Conservation (phyloP, 176 grass and related monocot species). For the Zoysia japonica region DNA sequence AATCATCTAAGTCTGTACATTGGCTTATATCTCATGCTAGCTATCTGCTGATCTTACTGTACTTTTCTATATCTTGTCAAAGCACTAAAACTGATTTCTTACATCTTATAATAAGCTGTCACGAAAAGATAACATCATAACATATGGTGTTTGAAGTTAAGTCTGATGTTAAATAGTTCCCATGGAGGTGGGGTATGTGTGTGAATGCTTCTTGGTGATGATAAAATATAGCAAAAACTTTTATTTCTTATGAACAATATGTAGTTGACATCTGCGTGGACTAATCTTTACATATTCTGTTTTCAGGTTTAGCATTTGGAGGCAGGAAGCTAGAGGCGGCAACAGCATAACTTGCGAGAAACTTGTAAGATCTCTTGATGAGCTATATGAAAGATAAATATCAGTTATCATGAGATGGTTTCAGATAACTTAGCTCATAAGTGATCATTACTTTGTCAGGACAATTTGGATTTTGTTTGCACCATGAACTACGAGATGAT, state of each 20-base stretch:
- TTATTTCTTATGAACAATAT: background rate
- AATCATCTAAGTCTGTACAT: background rate
- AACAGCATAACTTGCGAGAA: slow-evolving; percentile 65
- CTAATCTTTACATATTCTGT: slow-evolving; percentile 16
- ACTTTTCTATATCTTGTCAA: background rate
- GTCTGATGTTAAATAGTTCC: background rate
- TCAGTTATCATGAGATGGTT: background rate
- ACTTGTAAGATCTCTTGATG: slow-evolving; percentile 38
- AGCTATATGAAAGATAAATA: background rate
- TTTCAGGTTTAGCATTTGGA: slow-evolving; percentile 50
- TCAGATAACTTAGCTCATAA: background rate
- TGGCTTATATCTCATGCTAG: background rate
- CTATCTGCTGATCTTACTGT: background rate
- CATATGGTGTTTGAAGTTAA: background rate
- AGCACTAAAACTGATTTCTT: background rate
- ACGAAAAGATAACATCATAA: background rate
- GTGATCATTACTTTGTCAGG: background rate
- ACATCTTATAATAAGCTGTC: background rate
- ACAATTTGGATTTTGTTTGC: no score
- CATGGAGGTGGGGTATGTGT: background rate
- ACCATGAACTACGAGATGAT: no score
- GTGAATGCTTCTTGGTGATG: background rate
- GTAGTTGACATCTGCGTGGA: background rate
- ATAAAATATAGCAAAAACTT: background rate
- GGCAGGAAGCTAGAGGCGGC: slow-evolving; percentile 55